Base-by-base conservation (phyloP, 257 asterid species). In the Jacaranda copaia region DNA sequence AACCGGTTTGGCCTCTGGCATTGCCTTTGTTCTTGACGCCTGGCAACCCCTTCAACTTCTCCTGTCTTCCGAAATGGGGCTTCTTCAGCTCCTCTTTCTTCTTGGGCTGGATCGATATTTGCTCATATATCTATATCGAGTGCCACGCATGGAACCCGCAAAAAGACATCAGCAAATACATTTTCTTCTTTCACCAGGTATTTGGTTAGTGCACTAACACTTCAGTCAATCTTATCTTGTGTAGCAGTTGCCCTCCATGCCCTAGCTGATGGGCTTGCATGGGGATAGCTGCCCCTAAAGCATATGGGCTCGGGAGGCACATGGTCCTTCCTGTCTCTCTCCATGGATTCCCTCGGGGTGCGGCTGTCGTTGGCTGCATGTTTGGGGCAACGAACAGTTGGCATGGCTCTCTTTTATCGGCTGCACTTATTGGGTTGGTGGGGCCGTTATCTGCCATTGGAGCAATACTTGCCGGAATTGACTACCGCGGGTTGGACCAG, bases 201-300 rank as follows among this genome's bases (percentile, higher is more conserved):
- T 15, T 79, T 89, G 0, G 38, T 92, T 12, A 95, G 99, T 59
- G 82, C 96, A 16, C 93, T 88, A 81, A 93, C 99, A 16, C 93
- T 93, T 64, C 97, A 93, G 18, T 87, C 97, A 1, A 60, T 93
- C 82, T 61, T 96, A 46, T 89, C 96, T 5, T 96, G 97, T 62
- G 81, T 68, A 0, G 97, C 97, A 13, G 72, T 96, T 39, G 96
- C 91, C 79, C 86, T 96, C 77, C 99, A 96, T 32, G 97, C 98
- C 20, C 84, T 96, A 1, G 83, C 98, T 0, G 99, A 96, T 88
- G 99, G 99, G 60, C 96, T 96, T 11, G 99, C 98, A 0, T 72
- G 52, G 99, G 99, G 25, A 98, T 96, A 11, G 99, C 98, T 18
- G 99, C 98, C 70, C 99, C 99, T 32, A 93, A 93, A 81, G 99